These are phyloP conservation scores for Mrakia hoshinonis DNA, from an alignment of 768 basidiomycete species.

Conservation along the genomic window DNA sequence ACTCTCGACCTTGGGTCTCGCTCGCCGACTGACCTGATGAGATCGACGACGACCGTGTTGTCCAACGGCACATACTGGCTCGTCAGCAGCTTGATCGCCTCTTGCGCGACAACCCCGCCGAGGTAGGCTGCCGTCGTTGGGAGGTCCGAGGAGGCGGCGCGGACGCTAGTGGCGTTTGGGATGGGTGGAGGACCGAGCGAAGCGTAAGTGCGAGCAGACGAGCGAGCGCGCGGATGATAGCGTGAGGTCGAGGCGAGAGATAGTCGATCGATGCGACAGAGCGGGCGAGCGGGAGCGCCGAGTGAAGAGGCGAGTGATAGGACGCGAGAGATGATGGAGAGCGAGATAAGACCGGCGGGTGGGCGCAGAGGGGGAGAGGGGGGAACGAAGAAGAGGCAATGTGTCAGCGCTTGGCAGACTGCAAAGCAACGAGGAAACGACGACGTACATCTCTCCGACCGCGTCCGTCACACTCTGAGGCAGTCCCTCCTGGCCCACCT, in stretches of 20 bases:
- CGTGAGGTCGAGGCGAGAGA: no score
- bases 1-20: no score
- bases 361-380: no score
- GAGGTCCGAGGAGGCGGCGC: constrained; percentile 72
- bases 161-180: constrained; percentile 48
- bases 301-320: no score
- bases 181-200: not conserved
- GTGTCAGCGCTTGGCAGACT: not conserved
- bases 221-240: no score
- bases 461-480: constrained; percentile 41
- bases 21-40: constrained; percentile 44
- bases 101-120: constrained; percentile 89
- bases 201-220: no score
- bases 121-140: constrained; percentile 90
- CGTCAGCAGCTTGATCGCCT: constrained; percentile 94
- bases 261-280: no score
- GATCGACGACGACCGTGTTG: constrained; percentile 74
- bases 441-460: constrained; percentile 38
- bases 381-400: not conserved
- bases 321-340: no score
- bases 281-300: no score
- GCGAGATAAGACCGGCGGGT: no score
- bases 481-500: constrained; percentile 27
- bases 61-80: constrained; percentile 87
- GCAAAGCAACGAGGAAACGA: not conserved